phyloP scores from a whole-genome alignment of 148 eudicot genomes.

The Silene latifolia region DNA sequence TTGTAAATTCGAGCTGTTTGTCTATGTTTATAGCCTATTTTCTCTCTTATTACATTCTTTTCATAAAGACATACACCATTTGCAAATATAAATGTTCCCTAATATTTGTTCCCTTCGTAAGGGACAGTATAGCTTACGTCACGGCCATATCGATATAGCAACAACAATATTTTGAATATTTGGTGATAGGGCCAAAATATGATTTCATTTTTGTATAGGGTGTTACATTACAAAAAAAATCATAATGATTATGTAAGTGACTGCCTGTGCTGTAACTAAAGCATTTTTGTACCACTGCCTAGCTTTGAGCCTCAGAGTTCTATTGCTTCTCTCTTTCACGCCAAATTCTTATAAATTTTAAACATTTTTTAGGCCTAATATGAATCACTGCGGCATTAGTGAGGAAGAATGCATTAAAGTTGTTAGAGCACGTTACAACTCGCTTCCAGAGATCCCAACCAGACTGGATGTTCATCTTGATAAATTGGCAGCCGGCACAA shows the following conservation, averaged over 20 bases:
- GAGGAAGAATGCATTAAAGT: conserved; percentile 73
- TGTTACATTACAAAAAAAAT: background rate
- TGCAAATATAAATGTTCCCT: background rate
- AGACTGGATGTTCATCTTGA: conserved; percentile 39
- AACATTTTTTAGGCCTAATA: conserved; percentile 62
- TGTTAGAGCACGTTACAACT: conserved; percentile 39
- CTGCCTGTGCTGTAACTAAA: background rate
- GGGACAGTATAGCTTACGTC: no score
- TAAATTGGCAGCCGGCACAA: conserved; percentile 23
- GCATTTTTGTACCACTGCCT: background rate
- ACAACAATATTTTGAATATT: background rate
- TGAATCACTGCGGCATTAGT: conserved; percentile 69
- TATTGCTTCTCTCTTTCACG: background rate
- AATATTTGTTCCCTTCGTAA: background rate
- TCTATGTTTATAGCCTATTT: background rate
- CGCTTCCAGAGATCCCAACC: conserved; percentile 34
- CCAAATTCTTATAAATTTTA: conserved; percentile 13
- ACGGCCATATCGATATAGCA: background rate
- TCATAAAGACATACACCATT: background rate
- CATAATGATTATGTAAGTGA: background rate
- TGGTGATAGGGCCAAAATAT: background rate
- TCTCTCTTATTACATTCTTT: background rate
- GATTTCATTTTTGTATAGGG: background rate
- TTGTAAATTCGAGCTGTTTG: background rate
- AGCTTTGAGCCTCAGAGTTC: background rate